A percentile compares a stretch with the other conserved stretches of the same genome.
These are phyloP conservation scores for Physcomitrellopsis africana DNA, from an alignment of 225 moss, liverwort and hornwort genomes.

Conservation along the genomic window DNA sequence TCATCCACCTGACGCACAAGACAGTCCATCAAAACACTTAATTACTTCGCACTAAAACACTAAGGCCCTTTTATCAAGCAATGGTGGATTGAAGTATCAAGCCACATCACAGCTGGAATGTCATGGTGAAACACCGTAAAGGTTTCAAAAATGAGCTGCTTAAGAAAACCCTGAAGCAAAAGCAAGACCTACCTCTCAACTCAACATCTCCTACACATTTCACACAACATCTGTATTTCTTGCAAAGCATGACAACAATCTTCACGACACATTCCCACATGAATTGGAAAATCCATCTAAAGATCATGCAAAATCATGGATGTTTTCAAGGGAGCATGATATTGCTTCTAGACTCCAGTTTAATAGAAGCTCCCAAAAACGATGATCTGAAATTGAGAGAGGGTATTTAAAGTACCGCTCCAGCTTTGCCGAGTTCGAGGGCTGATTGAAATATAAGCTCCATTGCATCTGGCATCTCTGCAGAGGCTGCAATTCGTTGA, in stretches of 20 bases:
- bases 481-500: constrained; percentile 38
- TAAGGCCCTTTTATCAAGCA: constrained; percentile 2
- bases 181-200: neutral
- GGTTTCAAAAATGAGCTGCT: neutral
- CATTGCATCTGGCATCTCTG: constrained; percentile 72
- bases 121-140: neutral
- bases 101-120: neutral
- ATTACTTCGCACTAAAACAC: constrained; percentile 1
- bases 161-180: neutral
- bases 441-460: constrained; percentile 74
- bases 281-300: constrained; percentile 18
- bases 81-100: constrained; percentile 10
- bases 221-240: neutral
- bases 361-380: neutral
- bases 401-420: constrained; percentile 44
- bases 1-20: constrained; percentile 81
- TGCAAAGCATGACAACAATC: constrained; percentile 8
- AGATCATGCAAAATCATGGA: neutral
- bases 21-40: constrained; percentile 25
- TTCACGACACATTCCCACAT: neutral
- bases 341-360: neutral
- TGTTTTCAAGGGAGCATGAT: constrained; percentile 13
- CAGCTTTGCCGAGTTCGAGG: constrained; percentile 60
- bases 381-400: neutral
- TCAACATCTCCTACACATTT: neutral